Base-by-base conservation (phyloP, 2,329 filamentous ascomycete species). In the Aspergillus uvarum region DNA sequence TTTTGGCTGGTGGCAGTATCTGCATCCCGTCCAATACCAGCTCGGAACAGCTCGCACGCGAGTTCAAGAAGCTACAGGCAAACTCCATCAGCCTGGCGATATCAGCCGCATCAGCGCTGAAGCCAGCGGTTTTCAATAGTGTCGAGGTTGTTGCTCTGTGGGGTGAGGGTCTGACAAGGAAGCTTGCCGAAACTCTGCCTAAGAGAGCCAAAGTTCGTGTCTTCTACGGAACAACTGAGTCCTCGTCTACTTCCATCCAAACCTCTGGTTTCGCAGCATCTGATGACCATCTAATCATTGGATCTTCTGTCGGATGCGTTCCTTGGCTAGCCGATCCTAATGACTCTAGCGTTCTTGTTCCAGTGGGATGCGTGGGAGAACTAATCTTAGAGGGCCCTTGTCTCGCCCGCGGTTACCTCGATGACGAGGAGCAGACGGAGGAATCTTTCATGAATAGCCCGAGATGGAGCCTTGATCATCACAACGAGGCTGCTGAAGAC, bases 401-500 rank as follows among this genome's bases (percentile, higher is more conserved):
- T 29, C 80, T 88, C 0, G 83, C 83, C 4, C 73, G 80, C 14
- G 84, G 84, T 6, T 88, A 88, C 61, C 72, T 87, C n/a, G 78
- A 80, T 38, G 78, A 85, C 57, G 73, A 78, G 0, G 78, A 76
- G n/a, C 82, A 82, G 67, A 84, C 83, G 0, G 76, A 74, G 1
- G 72, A 75, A 6, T 79, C 77, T 0, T 88, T 88, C 59, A 80
- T 88, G 31, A 67, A 80, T 2, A 74, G 82, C 29, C 64, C 67
- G 5, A 12, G 38, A 16, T 72, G 69, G 70, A 29, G 42, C 21
- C 31, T 19, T 4, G 5, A 10, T 10, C 57, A 32, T 5, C n/a
- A 29, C 51, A 79, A 80, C 6, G 47, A 54, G 5, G 24, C 14
- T 1, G 11, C 7, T 19, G 31, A 14, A 38, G 32, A 11, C 16